These are phyloP conservation scores for Pelagophyceae sp. DNA, from an alignment of 352 stramenopile genomes.

Conservation along the genomic window DNA sequence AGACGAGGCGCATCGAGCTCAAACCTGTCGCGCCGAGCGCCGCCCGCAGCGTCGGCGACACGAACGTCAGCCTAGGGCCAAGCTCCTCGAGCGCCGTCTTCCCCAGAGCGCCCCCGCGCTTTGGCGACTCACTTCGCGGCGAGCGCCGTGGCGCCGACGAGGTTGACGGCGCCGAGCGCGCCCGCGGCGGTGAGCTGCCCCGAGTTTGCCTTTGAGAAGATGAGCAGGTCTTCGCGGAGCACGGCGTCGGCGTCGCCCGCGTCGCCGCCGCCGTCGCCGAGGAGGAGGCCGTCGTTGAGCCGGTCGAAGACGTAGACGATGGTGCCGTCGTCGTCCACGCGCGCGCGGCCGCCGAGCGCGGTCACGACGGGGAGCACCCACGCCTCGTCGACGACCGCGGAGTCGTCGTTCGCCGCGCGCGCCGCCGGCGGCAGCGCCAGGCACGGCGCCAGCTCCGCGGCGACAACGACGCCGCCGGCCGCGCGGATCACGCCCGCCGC, in stretches of 20 bases:
- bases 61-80: background rate
- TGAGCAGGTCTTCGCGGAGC: background rate
- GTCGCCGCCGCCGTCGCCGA: background rate
- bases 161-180: background rate
- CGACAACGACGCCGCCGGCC: background rate
- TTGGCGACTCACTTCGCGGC: background rate
- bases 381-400: background rate
- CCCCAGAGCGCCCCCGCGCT: too few species aligned
- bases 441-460: background rate
- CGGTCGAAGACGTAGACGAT: conserved; percentile 17
- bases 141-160: background rate
- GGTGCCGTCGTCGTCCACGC: background rate
- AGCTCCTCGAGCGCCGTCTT: too few species aligned
- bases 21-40: background rate
- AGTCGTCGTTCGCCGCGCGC: background rate
- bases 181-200: background rate
- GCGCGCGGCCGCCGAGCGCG: background rate
- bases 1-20: background rate
- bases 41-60: background rate
- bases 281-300: background rate
- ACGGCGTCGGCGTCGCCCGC: background rate
- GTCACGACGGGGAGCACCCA: conserved; percentile 3
- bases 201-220: background rate
- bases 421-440: background rate
- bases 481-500: background rate